A percentile compares a stretch with the other conserved stretches of the same genome.
Conservation (phyloP, 352 stramenopile species). For the Phytophthora palmivora region DNA sequence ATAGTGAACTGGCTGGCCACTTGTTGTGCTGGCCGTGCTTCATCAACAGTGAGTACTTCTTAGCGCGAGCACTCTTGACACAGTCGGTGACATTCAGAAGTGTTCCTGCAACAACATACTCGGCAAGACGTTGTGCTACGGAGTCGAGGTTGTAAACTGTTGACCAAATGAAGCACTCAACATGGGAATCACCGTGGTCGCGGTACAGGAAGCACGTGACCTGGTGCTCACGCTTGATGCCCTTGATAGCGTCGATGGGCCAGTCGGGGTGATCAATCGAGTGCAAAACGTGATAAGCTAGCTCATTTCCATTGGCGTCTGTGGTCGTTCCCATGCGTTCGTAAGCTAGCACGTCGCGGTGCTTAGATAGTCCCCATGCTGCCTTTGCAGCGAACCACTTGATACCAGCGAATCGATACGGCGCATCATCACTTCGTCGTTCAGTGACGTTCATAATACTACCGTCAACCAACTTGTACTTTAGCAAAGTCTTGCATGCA, state of each 20-base stretch:
- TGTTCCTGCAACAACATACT: constrained; percentile 51
- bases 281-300: constrained; percentile 63
- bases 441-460: constrained; percentile 55
- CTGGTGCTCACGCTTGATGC: constrained; percentile 55
- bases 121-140: constrained; percentile 43
- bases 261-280: constrained; percentile 67
- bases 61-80: constrained; percentile 49
- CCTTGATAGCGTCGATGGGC: constrained; percentile 49
- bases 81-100: constrained; percentile 45
- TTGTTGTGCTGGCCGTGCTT: constrained; percentile 41
- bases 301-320: constrained; percentile 50
- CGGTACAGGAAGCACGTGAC: constrained; percentile 59
- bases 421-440: constrained; percentile 34
- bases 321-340: constrained; percentile 62
- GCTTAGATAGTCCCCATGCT: constrained; percentile 46
- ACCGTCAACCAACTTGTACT: constrained; percentile 51
- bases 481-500: constrained; percentile 47
- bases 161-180: constrained; percentile 54
- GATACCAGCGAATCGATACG: constrained; percentile 56
- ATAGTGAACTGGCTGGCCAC: constrained; percentile 40
- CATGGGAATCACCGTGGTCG: constrained; percentile 32
- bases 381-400: constrained; percentile 54
- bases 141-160: constrained; percentile 53
- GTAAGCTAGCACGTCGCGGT: constrained; percentile 53
- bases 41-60: constrained; percentile 51